A percentile compares a stretch with the other conserved stretches of the same genome.
Evolutionary conservation across 805 yeast species (phyloP).

Genomic region (Cephaloascus albidus): DNA sequence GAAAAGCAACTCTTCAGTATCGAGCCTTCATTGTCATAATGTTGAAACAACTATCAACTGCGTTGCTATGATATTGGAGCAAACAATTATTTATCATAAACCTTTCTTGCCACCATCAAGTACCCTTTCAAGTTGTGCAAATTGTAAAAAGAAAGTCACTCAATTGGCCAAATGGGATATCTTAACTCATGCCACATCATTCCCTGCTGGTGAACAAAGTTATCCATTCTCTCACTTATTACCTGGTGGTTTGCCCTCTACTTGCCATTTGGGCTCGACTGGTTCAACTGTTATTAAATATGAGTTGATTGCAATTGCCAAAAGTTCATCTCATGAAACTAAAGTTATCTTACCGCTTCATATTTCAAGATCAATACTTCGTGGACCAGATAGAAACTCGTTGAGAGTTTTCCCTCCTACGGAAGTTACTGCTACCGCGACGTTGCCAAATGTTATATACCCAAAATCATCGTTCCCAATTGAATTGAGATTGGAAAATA

Average conservation of each 20-base stretch:
- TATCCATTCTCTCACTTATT: slow-evolving; percentile 87
- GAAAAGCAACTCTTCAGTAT: neutral
- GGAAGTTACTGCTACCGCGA: slow-evolving; percentile 77
- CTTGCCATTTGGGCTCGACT: slow-evolving; percentile 53
- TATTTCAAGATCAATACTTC: slow-evolving; percentile 65
- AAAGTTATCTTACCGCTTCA: slow-evolving; percentile 53
- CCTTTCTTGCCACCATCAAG: slow-evolving; percentile 55
- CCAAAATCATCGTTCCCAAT: slow-evolving; percentile 83
- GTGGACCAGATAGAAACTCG: slow-evolving; percentile 81
- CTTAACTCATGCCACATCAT: slow-evolving; percentile 44
- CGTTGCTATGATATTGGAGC: slow-evolving; percentile 63
- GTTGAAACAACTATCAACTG: slow-evolving; percentile 42
- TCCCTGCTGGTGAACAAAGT: slow-evolving; percentile 64
- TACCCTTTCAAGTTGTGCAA: slow-evolving; percentile 41
- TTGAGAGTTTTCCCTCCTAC: slow-evolving; percentile 94
- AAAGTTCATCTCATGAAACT: slow-evolving; percentile 14
- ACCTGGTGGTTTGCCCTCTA: slow-evolving; percentile 84
- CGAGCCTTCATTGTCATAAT: slow-evolving; percentile 14
- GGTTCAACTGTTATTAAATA: slow-evolving; percentile 52
- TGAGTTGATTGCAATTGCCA: slow-evolving; percentile 59
- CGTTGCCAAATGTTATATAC: slow-evolving; percentile 79
- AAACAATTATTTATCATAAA: slow-evolving; percentile 53
- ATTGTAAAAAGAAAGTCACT: slow-evolving; percentile 45
- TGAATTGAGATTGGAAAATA: slow-evolving; percentile 73
- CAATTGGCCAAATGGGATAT: slow-evolving; percentile 88